These are phyloP conservation scores for Aurifilum marmelostoma DNA, from an alignment of 2,329 filamentous ascomycete genomes.

Conservation along the genomic window DNA sequence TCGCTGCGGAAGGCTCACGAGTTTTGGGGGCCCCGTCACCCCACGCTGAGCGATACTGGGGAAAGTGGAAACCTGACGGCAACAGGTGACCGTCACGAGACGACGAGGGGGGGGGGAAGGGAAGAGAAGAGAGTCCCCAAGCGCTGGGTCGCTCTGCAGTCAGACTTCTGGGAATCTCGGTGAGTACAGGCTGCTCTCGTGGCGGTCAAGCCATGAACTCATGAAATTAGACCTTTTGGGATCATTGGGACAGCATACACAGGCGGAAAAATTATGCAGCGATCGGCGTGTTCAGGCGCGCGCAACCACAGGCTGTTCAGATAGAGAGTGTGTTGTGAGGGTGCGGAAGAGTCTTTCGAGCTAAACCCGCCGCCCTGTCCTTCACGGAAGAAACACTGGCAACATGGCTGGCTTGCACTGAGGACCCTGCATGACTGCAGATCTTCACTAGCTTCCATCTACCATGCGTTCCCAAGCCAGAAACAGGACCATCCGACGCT, in stretches of 20 bases:
- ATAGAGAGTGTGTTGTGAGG: no score
- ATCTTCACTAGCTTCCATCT: neutral
- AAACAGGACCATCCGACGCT: neutral
- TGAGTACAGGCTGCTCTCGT: neutral
- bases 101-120: neutral
- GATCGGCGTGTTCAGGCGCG: no score
- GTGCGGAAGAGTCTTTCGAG: neutral
- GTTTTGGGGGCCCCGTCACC: neutral
- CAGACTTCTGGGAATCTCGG: no score
- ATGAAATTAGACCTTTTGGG: no score
- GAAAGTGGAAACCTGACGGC: neutral
- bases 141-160: no score
- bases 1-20: no score
- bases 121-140: no score
- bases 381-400: no score
- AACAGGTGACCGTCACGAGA: slow-evolving; percentile 8
- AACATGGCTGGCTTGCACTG: neutral
- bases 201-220: neutral
- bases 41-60: neutral
- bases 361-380: neutral
- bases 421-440: neutral
- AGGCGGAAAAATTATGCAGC: no score
- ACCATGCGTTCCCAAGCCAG: no score
- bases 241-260: no score
- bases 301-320: no score